Percentiles rank a stretch among this genome's conserved stretches.
phyloP scores from a whole-genome alignment of 495 filamentous ascomycete species.

The Geoglossum glabrum region DNA sequence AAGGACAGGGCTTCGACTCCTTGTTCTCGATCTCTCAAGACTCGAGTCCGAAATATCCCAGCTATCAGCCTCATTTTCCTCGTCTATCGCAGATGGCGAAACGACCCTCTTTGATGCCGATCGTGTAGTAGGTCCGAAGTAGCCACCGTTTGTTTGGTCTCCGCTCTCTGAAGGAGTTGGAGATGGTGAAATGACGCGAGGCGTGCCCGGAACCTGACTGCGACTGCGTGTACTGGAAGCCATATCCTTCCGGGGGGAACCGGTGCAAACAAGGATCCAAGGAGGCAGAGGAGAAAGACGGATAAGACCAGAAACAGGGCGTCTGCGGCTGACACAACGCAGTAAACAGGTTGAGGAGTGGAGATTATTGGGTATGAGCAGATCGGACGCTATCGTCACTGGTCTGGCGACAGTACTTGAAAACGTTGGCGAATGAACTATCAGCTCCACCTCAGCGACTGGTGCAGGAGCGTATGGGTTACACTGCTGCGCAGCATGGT shows the following conservation, averaged over 20 bases:
- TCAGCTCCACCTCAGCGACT: not conserved
- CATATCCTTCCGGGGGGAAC: not conserved
- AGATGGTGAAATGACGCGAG: constrained; percentile 24
- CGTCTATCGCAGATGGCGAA: constrained; percentile 7
- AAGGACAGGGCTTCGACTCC: constrained; percentile 2
- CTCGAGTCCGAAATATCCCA: not conserved
- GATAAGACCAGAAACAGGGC: not conserved
- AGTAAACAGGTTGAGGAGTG: not conserved
- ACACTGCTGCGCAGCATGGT: constrained; percentile 1
- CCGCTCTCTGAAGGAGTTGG: constrained; percentile 22
- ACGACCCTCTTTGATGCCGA: constrained; percentile 10
- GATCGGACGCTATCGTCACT: not conserved
- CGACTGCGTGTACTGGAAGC: constrained; percentile 7
- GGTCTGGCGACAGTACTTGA: not conserved
- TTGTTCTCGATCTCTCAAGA: constrained; percentile 4
- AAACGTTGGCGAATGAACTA: not conserved
- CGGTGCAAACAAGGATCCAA: not conserved
- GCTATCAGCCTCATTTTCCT: not conserved
- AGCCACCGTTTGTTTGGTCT: constrained; percentile 12
- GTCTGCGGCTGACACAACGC: not conserved
- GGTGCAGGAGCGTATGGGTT: not conserved
- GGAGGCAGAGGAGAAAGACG: not conserved
- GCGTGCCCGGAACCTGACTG: constrained; percentile 18
- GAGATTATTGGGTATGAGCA: not conserved
- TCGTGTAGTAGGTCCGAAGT: constrained; percentile 20